Conservation (phyloP, 192 early-diverging fungal genomes). For the Phlyctochytrium planicorne region DNA sequence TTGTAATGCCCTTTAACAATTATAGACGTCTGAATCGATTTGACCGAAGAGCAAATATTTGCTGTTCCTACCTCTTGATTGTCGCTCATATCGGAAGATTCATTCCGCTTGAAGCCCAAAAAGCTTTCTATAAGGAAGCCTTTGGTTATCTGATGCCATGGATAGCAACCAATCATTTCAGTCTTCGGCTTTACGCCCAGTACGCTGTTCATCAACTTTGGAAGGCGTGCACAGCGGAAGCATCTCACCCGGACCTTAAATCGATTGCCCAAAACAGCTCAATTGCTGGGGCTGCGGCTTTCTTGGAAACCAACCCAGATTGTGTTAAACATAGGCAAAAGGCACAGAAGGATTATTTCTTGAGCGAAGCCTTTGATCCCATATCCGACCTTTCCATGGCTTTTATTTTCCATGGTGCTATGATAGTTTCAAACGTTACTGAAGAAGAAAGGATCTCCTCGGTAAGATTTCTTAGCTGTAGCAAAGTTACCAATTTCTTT, state of each 20-base stretch:
- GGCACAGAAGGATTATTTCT: slow-evolving; percentile 41
- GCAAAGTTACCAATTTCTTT: too few species aligned
- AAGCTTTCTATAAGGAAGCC: slow-evolving; percentile 22
- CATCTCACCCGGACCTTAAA: background rate
- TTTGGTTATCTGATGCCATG: slow-evolving; percentile 30
- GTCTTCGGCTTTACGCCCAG: slow-evolving; percentile 37
- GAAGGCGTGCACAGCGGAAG: slow-evolving; percentile 1
- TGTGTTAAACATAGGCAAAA: slow-evolving; percentile 43
- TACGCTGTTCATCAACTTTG: slow-evolving; percentile 16
- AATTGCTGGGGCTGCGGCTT: slow-evolving; percentile 26
- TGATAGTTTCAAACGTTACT: slow-evolving; percentile 34
- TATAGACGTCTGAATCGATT: slow-evolving; percentile 32
- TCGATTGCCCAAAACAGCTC: background rate
- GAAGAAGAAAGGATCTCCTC: slow-evolving; percentile 50
- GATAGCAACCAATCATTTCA: slow-evolving; percentile 41
- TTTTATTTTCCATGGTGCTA: slow-evolving; percentile 50
- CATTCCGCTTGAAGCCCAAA: slow-evolving; percentile 23
- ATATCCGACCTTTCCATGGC: slow-evolving; percentile 50
- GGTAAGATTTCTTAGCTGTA: too few species aligned
- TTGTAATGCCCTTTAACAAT: background rate
- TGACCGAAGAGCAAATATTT: slow-evolving; percentile 34
- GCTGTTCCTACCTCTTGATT: slow-evolving; percentile 45
- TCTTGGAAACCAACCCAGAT: slow-evolving; percentile 42
- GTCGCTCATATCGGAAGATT: slow-evolving; percentile 34
- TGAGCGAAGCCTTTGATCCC: slow-evolving; percentile 45